These are phyloP conservation scores for Adansonia rubrostipa DNA, from an alignment of 441 rosid species.

Conservation along the genomic window DNA sequence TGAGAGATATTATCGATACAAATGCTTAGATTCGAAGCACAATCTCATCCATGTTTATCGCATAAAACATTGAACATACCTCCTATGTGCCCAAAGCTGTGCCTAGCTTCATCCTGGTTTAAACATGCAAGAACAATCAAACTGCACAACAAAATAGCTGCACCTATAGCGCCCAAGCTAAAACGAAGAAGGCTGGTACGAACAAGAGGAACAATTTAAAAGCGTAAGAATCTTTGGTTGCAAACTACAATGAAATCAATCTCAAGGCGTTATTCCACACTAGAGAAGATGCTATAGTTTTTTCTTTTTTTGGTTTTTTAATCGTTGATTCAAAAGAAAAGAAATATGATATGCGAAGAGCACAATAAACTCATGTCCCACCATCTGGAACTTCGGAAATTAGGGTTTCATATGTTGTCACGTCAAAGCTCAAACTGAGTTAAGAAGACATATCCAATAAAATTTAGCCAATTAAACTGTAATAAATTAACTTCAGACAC, in stretches of 20 bases:
- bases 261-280: background rate
- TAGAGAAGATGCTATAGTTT: background rate
- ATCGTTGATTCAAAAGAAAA: background rate
- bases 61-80: slow-evolving; percentile 40
- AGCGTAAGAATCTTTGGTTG: slow-evolving; percentile 11
- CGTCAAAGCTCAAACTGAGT: background rate
- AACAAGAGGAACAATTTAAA: slow-evolving; percentile 23
- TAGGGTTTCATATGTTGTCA: too few species aligned
- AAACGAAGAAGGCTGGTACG: slow-evolving; percentile 57
- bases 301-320: background rate
- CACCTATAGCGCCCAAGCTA: slow-evolving; percentile 56
- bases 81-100: slow-evolving; percentile 75
- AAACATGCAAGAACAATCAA: slow-evolving; percentile 63
- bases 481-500: background rate
- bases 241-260: background rate
- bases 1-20: background rate
- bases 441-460: background rate
- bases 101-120: slow-evolving; percentile 73
- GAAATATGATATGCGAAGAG: slow-evolving; percentile 6
- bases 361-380: slow-evolving; percentile 17
- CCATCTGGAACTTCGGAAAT: background rate
- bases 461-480: background rate
- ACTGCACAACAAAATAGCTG: slow-evolving; percentile 61
- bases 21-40: background rate
- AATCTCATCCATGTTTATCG: slow-evolving; percentile 19